Evolutionary conservation across 2,329 filamentous ascomycete genomes (phyloP).

Genomic region (Sordariomycetes sp.): DNA sequence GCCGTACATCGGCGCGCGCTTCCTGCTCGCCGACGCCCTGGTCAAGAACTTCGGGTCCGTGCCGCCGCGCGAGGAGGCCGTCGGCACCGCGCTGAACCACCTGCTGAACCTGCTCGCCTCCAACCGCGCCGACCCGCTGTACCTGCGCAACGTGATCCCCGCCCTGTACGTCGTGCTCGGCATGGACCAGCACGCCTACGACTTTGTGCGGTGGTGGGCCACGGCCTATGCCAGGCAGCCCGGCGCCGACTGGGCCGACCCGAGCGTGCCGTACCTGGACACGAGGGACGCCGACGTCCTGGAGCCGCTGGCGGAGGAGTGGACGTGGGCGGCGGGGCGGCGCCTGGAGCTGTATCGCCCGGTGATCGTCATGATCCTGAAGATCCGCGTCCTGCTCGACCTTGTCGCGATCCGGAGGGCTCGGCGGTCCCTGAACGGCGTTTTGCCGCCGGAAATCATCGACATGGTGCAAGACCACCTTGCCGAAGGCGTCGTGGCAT

Average conservation of each 20-base stretch:
- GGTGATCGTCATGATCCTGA: neutral
- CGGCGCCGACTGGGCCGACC: neutral
- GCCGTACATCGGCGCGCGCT: neutral
- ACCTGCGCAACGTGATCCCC: neutral
- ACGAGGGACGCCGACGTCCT: neutral
- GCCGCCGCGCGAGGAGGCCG: neutral
- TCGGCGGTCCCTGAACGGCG: neutral
- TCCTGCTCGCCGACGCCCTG: neutral
- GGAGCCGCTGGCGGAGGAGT: neutral
- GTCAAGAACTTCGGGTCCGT: neutral
- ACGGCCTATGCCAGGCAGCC: neutral
- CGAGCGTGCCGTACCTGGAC: neutral
- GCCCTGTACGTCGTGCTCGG: neutral
- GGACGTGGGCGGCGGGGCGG: neutral
- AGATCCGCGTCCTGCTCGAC: neutral
- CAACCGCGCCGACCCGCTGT: neutral
- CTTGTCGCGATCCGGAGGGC: neutral
- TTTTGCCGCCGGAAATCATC: neutral
- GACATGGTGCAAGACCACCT: neutral
- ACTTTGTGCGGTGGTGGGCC: neutral
- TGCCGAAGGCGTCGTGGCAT: neutral
- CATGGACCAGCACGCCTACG: neutral
- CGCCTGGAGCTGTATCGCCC: neutral
- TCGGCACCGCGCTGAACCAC: neutral
- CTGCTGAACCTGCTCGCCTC: neutral